Base-by-base conservation (phyloP, 2,329 filamentous ascomycete species). In the Talaromyces sp. region DNA sequence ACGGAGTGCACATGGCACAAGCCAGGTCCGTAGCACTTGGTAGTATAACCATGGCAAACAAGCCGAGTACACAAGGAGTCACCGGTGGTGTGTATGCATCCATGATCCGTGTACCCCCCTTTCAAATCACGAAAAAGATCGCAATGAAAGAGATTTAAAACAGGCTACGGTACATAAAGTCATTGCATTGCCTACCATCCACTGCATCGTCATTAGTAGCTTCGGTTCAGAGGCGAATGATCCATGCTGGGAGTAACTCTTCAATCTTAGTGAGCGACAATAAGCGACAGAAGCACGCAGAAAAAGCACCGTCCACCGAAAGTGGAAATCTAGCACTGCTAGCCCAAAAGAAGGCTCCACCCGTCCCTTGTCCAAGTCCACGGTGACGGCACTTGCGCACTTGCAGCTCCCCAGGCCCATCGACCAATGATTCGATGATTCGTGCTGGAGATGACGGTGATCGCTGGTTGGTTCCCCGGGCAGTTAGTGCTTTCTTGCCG, bases 361-460 rank as follows among this genome's bases (percentile, higher is more conserved):
- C 47, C 5, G 61, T 63, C 58, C 61, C 61, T 53, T 65, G 55
- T 61, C 62, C 59, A 65, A 58, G 61, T 59, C 61, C 60, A 59
- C 49, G 60, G 63, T 62, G 56, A 65, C 55, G 57, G 57, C 52
- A 51, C 58, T 54, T 48, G 47, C 57, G 53, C 61, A 63, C 61
- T 63, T 61, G 60, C 60, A 63, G 61, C 44, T 56, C 32, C 50
- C 20, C 45, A 19, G n/a, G 7, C 35, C 43, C 30, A 16, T 22
- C n/a, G n/a, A 14, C 41, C 43, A 42, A 35, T 27, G 24, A 27
- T 27, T 43, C 48, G 51, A 47, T 58, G 50, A 63, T 60, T 62
- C 50, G 60, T 51, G 48, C 48, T 54, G 43, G 57, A 53, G 44
- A 54, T 52, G 11, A 32, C 42, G 54, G 39, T 49, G 49, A 58